phyloP scores from a whole-genome alignment of 2,329 filamentous ascomycete species.

The Aspergillus sp. region DNA sequence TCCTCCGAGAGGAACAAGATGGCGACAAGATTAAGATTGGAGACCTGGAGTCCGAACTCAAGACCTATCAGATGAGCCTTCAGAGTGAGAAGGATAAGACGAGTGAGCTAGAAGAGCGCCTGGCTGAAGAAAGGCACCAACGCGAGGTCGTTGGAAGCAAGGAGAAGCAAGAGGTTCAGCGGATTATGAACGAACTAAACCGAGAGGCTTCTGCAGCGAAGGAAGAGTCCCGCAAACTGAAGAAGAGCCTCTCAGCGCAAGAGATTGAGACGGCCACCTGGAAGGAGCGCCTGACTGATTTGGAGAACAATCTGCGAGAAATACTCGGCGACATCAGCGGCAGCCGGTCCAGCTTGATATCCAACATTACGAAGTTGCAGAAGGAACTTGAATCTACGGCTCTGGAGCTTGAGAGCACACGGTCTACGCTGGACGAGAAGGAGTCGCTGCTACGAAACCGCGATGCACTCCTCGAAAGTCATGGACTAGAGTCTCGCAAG shows the following conservation, averaged over 20 bases:
- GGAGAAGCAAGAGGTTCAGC: slow-evolving; percentile 93
- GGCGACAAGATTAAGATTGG: slow-evolving; percentile 97
- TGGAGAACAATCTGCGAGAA: slow-evolving; percentile 84
- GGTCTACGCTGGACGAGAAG: slow-evolving; percentile 80
- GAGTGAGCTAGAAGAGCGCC: slow-evolving; percentile 70
- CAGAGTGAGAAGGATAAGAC: slow-evolving; percentile 79
- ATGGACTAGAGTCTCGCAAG: slow-evolving; percentile 81
- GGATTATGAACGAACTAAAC: slow-evolving; percentile 90
- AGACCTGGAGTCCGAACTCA: slow-evolving; percentile 80
- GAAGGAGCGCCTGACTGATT: slow-evolving; percentile 85
- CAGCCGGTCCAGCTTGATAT: slow-evolving; percentile 79
- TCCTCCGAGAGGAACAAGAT: slow-evolving; percentile 95
- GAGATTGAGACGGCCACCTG: slow-evolving; percentile 88
- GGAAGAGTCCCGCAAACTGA: slow-evolving; percentile 79
- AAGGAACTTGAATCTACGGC: slow-evolving; percentile 82
- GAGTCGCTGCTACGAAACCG: slow-evolving; percentile 87
- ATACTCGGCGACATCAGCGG: slow-evolving; percentile 85
- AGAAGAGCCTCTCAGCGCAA: slow-evolving; percentile 77
- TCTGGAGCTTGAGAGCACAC: slow-evolving; percentile 76
- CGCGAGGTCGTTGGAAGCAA: slow-evolving; percentile 81
- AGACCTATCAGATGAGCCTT: slow-evolving; percentile 74
- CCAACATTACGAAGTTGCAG: slow-evolving; percentile 83
- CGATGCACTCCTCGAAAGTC: slow-evolving; percentile 82
- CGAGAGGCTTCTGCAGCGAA: slow-evolving; percentile 76
- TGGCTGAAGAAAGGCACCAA: slow-evolving; percentile 78